Evolutionary conservation across 1,284 basidiomycete species (phyloP), one percentile per base, ranked within the genome.

Genomic region (Ustilago bromivora): DNA sequence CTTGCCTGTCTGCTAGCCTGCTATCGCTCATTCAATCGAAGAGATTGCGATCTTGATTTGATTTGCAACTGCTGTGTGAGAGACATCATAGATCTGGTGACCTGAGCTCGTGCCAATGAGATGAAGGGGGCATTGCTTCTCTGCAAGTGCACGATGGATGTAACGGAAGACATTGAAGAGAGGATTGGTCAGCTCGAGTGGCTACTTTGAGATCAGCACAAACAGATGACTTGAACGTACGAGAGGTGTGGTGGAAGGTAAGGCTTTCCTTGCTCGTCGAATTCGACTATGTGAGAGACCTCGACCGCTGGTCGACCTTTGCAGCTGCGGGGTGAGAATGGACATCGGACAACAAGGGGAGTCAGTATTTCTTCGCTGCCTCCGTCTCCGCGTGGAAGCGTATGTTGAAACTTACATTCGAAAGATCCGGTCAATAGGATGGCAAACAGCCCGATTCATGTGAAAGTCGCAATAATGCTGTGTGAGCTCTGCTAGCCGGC

Each of bases 261-360:
- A 4, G 80, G 80, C 2, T 62, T 65, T 28, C 76, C 78, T 23
- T 53, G 23, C 8, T 72, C 47, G 36, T 79, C 74, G 43, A 76
- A 82, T 17, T 80, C 78, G 59, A 82, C 80, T 35, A 82, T 69
- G 61, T 82, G 78, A 10, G 80, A 76, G 34, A 82, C 80, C 57
- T 82, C 80, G 40, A 82, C 78, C 5, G 78, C 72, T 15, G 80
- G 80, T 12, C 80, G 57, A 19, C 73, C 67, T 12, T 62, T 71
- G 62, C 74, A 76, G 34, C 71, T 74, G 55, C 17, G n/a, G 15
- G 40, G 40, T 43, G 43, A 46, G n/a, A 15, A 19, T 19, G 43
- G 23, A 28, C 3, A 28, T 28, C 23, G 23, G 23, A 28, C 23
- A 28, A 46, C n/a, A 15, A 46, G n/a, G 13, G 19, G 43, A 19